A percentile compares a stretch with the other conserved stretches of the same genome.
These are phyloP conservation scores for Austropuccinia psidii DNA, from an alignment of 1,284 basidiomycete genomes.

Conservation along the genomic window DNA sequence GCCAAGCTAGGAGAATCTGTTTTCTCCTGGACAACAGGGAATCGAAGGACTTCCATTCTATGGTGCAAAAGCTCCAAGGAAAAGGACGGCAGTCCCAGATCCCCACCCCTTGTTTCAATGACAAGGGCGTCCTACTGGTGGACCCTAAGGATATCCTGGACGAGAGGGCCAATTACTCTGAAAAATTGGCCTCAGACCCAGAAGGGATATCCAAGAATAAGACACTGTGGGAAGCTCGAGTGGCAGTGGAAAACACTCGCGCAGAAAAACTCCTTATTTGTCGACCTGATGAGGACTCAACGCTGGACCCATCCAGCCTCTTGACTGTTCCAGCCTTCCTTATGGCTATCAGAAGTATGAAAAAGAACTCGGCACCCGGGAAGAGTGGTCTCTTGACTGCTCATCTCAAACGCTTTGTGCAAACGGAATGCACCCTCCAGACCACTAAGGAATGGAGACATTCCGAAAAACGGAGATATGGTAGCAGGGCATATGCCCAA, in stretches of 20 bases:
- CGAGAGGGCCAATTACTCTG: neutral
- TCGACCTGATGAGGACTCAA: too few species aligned
- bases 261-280: neutral
- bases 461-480: neutral
- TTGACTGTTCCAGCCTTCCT: neutral
- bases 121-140: neutral
- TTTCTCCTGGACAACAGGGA: neutral
- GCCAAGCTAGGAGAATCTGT: neutral
- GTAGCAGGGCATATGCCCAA: neutral
- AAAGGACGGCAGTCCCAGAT: neutral
- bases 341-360: neutral
- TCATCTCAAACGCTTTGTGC: slow-evolving; percentile 1
- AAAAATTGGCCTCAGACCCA: neutral
- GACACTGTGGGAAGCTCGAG: neutral
- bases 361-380: neutral
- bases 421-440: slow-evolving; percentile 5
- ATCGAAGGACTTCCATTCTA: neutral
- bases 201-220: neutral
- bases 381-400: slow-evolving; percentile 2
- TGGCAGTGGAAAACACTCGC: neutral
- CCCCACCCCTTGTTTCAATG: neutral
- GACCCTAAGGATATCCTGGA: neutral
- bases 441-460: neutral
- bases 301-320: neutral
- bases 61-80: neutral